Conservation (phyloP, 2,329 filamentous ascomycete genomes). For the Ascochyta koolunga region DNA sequence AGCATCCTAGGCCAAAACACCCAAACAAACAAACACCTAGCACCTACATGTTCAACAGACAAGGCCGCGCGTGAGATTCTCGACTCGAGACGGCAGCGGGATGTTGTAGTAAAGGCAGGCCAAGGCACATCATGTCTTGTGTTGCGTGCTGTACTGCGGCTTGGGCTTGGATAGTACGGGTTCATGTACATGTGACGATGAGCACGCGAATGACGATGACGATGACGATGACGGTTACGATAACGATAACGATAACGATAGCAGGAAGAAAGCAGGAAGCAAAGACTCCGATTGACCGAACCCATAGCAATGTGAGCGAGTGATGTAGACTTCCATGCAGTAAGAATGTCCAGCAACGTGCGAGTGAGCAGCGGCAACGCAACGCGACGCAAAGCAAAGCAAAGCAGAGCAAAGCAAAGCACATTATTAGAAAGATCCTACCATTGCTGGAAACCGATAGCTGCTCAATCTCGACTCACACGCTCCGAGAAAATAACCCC, state of each 20-base stretch:
- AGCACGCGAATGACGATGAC: neutral
- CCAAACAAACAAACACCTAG: too few relatives aligned
- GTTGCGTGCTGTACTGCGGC: too few relatives aligned
- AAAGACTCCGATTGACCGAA: slow-evolving; percentile 16
- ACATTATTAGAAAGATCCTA: slow-evolving; percentile 44
- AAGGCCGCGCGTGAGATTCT: too few relatives aligned
- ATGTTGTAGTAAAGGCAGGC: too few relatives aligned
- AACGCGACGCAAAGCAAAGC: slow-evolving; percentile 20
- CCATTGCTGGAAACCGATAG: slow-evolving; percentile 32
- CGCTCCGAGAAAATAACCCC: slow-evolving; percentile 42
- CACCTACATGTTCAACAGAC: too few relatives aligned
- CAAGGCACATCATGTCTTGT: too few relatives aligned
- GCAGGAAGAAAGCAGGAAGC: neutral
- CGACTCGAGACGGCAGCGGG: too few relatives aligned
- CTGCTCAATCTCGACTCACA: slow-evolving; percentile 41
- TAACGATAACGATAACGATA: neutral
- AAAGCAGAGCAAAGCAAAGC: slow-evolving; percentile 20
- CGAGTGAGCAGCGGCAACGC: slow-evolving; percentile 9
- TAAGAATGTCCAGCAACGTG: neutral
- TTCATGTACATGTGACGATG: too few relatives aligned
- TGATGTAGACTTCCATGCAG: slow-evolving; percentile 5
- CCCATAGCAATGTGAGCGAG: slow-evolving; percentile 5
- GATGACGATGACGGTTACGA: too few relatives aligned
- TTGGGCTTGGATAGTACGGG: too few relatives aligned
- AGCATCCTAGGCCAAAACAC: too few relatives aligned